These are phyloP conservation scores for Naganishia sp. DNA, from an alignment of 1,284 basidiomycete species.

Conservation along the genomic window DNA sequence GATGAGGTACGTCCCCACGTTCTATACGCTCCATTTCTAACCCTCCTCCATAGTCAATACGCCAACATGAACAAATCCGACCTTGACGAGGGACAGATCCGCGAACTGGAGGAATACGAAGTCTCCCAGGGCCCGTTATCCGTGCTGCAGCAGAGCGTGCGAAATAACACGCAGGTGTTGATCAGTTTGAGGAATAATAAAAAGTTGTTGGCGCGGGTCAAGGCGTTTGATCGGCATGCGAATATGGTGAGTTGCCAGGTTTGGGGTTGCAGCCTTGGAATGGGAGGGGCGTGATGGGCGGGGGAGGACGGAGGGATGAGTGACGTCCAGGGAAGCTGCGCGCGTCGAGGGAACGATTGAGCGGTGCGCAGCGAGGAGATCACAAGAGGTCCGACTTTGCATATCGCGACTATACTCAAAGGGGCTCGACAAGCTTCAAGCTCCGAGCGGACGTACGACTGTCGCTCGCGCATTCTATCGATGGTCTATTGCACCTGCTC, in stretches of 20 bases:
- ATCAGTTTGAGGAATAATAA: slow-evolving; percentile 98
- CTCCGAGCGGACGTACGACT: no score
- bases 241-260: slow-evolving; percentile 74
- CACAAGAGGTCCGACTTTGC: no score
- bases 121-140: slow-evolving; percentile 95
- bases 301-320: background rate
- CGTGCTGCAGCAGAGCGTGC: slow-evolving; percentile 96
- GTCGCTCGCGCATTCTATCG: no score
- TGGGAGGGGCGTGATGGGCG: background rate
- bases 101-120: slow-evolving; percentile 94
- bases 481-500: no score
- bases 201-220: slow-evolving; percentile 94
- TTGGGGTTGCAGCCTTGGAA: background rate
- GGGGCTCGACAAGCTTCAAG: no score
- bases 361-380: background rate
- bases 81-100: slow-evolving; percentile 92
- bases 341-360: background rate
- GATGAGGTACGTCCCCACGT: slow-evolving; percentile 6
- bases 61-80: slow-evolving; percentile 95
- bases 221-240: slow-evolving; percentile 97
- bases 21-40: background rate
- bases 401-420: no score
- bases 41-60: slow-evolving; percentile 72
- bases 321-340: background rate
- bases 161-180: slow-evolving; percentile 96